Conservation (phyloP, 805 yeast species). For the Metschnikowia proteae region DNA sequence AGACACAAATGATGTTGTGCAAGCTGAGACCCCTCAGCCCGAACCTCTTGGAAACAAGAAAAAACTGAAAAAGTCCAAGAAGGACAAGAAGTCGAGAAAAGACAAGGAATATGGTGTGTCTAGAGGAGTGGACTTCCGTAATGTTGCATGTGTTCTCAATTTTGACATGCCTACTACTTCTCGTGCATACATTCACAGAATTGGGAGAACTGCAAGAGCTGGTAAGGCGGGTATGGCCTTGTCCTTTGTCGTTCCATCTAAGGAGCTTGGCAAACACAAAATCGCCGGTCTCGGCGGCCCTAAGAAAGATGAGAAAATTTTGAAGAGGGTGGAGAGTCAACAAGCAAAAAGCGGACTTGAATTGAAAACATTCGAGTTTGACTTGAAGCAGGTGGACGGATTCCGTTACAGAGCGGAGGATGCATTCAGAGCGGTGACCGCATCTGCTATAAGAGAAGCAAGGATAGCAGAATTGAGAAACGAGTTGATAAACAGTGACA, state of each 20-base stretch:
- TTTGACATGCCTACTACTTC: constrained; percentile 91
- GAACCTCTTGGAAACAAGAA: background rate
- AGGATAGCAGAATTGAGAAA: constrained; percentile 82
- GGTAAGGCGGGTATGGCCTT: constrained; percentile 93
- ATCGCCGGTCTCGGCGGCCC: constrained; percentile 68
- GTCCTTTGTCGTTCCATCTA: constrained; percentile 81
- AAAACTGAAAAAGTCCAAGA: constrained; percentile 8
- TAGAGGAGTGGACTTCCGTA: constrained; percentile 93
- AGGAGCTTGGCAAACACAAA: constrained; percentile 86
- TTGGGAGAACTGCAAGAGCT: constrained; percentile 97
- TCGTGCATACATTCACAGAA: constrained; percentile 84
- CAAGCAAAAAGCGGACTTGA: constrained; percentile 73
- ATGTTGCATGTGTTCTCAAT: constrained; percentile 94
- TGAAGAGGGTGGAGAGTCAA: constrained; percentile 69
- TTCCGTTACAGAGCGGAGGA: constrained; percentile 96
- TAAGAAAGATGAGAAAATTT: constrained; percentile 80
- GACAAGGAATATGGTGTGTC: constrained; percentile 90
- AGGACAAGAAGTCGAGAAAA: constrained; percentile 32
- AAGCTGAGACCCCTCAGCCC: background rate
- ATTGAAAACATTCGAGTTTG: constrained; percentile 83
- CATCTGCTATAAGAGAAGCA: constrained; percentile 87
- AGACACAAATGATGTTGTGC: constrained; percentile 16
- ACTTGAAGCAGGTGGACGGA: constrained; percentile 87
- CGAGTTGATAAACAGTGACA: constrained; percentile 84
- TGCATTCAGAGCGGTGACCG: constrained; percentile 92